Conservation (phyloP, 306 rosid species). For the Pterocarpus macrocarpus region DNA sequence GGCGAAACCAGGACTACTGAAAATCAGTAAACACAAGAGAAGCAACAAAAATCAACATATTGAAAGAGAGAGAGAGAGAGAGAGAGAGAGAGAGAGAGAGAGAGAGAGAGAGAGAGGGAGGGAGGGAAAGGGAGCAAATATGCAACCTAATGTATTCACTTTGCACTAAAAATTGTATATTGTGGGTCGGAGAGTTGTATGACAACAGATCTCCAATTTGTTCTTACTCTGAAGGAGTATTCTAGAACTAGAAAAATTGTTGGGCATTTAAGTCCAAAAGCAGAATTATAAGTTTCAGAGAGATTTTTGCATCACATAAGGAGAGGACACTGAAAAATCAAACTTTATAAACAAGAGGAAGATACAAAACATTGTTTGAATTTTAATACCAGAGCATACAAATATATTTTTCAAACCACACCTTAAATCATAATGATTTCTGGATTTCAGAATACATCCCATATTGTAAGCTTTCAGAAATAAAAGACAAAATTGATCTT, state of each 20-base stretch:
- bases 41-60: conserved; percentile 17
- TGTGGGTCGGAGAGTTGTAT: background rate
- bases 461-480: background rate
- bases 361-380: conserved; percentile 20
- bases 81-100: background rate
- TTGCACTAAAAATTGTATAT: no score
- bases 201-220: conserved; percentile 20
- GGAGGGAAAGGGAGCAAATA: no score
- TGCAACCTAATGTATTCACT: no score
- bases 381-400: conserved; percentile 19
- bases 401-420: conserved; percentile 32
- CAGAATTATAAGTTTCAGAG: conserved; percentile 21
- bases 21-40: conserved; percentile 10
- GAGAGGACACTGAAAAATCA: background rate
- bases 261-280: background rate
- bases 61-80: background rate
- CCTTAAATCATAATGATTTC: conserved; percentile 15
- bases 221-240: conserved; percentile 5
- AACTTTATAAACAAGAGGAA: conserved; percentile 7
- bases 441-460: conserved; percentile 32
- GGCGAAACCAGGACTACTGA: conserved; percentile 26
- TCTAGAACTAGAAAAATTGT: background rate
- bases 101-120: background rate
- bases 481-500: conserved; percentile 27
- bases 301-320: conserved; percentile 7